Evolutionary conservation across 306 rosid genomes (phyloP), one percentile per base, ranked within the genome.

Genomic region (Boehmeria nivea): DNA sequence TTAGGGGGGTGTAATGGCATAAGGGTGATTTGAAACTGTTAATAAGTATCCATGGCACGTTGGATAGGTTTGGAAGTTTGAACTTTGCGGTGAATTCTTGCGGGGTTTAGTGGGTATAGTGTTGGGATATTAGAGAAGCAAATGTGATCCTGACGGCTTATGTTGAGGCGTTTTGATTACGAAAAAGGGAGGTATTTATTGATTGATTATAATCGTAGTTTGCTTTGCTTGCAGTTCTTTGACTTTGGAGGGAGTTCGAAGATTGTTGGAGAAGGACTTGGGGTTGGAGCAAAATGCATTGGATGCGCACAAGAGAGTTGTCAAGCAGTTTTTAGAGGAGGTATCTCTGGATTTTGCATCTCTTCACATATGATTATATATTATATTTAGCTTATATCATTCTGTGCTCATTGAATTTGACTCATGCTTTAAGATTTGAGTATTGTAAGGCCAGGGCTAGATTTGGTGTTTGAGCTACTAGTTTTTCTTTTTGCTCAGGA

Each of bases 231-330:
- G 81, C 94, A 91, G 98, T 67, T 84, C 96, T 53, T 72, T 91
- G 81, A 91, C 98, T 27, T 73, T 87, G 60, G 96, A 80, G 67
- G 90, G 94, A 19, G 98, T 91, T 49, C 90, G 98, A 47, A 81
- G 98, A 69, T 67, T 91, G 77, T 79, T 91, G 39, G 98, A 91
- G 78, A 84, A 87, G 43, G 96, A 91, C 68, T 40, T 91, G 74
- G 86, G 78, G 4, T 66, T 91, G 57, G 82, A 80, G 38, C 55
- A 72, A 44, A 80, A 33, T 46, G 77, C 89, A 33, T 69, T 91
- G 72, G 98, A 91, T 57, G 86, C 78, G 57, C 98, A 84, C 34
- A 91, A 80, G 78, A 76, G 87, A 67, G 79, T 82, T 69, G 72
- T 91, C 76, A 91, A 87, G 69, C 85, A 91, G 53, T 79, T 78